Conservation (phyloP, 768 basidiomycete genomes). For the Russula olivacea region DNA sequence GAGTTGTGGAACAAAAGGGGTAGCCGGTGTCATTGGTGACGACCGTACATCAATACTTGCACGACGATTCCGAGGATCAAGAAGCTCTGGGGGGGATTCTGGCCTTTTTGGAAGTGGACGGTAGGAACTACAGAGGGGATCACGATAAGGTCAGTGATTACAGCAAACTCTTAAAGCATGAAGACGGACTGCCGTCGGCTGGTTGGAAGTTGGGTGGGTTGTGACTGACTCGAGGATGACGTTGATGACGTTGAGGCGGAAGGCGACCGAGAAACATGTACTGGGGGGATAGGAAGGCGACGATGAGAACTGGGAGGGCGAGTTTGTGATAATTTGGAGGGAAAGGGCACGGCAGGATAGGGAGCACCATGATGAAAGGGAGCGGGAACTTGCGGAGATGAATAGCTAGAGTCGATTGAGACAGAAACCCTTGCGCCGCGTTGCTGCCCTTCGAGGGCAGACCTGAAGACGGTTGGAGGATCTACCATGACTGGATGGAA, state of each 20-base stretch:
- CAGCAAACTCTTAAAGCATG: neutral
- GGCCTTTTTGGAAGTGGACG: conserved; percentile 20
- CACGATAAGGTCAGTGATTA: neutral
- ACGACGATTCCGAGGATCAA: neutral
- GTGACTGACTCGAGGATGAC: neutral
- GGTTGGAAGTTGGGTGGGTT: neutral
- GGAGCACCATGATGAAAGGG: neutral
- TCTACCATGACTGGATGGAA: neutral
- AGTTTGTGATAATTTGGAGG: neutral
- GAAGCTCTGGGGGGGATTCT: neutral
- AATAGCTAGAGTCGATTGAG: neutral
- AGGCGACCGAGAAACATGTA: neutral
- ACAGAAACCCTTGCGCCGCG: neutral
- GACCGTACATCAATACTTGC: neutral
- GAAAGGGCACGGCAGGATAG: neutral
- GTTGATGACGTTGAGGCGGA: neutral
- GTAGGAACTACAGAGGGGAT: neutral
- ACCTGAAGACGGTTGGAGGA: neutral
- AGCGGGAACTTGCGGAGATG: neutral
- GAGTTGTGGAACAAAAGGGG: neutral
- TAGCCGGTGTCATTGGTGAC: neutral
- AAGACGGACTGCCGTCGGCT: neutral
- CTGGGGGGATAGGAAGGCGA: conserved; percentile 13
- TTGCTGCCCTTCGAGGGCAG: neutral
- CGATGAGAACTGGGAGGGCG: neutral